Evolutionary conservation across 495 filamentous ascomycete genomes (phyloP).

Genomic region (Penicillium taxi): DNA sequence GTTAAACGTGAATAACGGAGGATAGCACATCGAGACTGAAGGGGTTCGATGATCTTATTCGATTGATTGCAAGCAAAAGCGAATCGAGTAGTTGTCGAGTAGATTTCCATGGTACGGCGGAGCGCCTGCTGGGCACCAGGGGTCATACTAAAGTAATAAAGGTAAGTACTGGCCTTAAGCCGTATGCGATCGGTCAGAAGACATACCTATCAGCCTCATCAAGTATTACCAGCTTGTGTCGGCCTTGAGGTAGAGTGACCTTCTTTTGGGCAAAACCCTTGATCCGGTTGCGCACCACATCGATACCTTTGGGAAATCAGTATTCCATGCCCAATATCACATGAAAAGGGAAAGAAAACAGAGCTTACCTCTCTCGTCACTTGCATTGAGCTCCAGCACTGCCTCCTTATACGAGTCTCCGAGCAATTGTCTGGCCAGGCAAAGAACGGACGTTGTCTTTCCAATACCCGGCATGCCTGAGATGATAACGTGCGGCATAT

Average conservation of each 20-base stretch:
- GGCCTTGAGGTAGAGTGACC: conserved; percentile 82
- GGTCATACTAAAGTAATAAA: conserved; percentile 60
- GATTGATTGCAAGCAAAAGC: conserved; percentile 98
- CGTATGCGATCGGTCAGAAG: not conserved
- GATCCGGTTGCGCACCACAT: conserved; percentile 96
- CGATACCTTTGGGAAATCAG: conserved; percentile 56
- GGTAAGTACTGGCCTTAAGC: not conserved
- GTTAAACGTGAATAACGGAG: conserved; percentile 89
- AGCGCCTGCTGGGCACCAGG: conserved; percentile 93
- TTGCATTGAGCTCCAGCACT: conserved; percentile 91
- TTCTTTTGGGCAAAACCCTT: conserved; percentile 99
- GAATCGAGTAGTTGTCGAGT: conserved; percentile 91
- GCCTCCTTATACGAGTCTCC: conserved; percentile 97
- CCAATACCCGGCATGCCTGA: conserved; percentile 98
- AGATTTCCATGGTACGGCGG: conserved; percentile 97
- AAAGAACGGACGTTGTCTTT: conserved; percentile 95
- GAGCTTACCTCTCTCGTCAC: conserved; percentile 74
- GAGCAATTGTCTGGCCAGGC: conserved; percentile 84
- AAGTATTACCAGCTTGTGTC: conserved; percentile 94
- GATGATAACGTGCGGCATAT: conserved; percentile 99
- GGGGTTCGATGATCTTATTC: conserved; percentile 98
- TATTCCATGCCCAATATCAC: not conserved
- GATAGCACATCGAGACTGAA: conserved; percentile 95
- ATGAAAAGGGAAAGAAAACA: not conserved
- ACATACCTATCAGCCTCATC: conserved; percentile 86